A percentile compares a stretch with the other conserved stretches of the same genome.
These are phyloP conservation scores for Dysphania ambrosioides DNA, from an alignment of 148 eudicot species.

Conservation along the genomic window DNA sequence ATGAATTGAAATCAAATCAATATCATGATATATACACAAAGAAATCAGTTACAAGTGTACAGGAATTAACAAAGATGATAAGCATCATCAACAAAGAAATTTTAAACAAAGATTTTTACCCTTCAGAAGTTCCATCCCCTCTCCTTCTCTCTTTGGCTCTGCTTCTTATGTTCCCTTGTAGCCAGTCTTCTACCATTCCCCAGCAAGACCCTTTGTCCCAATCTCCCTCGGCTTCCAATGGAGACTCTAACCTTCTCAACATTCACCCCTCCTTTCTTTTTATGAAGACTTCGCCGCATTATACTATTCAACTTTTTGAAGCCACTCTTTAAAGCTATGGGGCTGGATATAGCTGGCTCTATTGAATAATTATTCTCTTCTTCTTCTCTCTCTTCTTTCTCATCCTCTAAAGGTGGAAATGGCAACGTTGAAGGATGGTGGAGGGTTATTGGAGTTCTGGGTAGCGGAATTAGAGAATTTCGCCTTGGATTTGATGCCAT, in stretches of 20 bases:
- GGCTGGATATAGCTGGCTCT: constrained; percentile 47
- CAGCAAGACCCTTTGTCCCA: constrained; percentile 50
- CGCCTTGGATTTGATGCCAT: constrained; percentile 50
- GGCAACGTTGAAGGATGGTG: constrained; percentile 36
- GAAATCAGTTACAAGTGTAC: constrained; percentile 20
- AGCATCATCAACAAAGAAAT: constrained; percentile 29
- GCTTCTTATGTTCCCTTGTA: constrained; percentile 44
- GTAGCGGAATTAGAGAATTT: constrained; percentile 72
- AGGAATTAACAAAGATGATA: constrained; percentile 18
- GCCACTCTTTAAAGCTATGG: constrained; percentile 44
- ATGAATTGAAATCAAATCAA: background rate
- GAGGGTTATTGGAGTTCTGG: constrained; percentile 31
- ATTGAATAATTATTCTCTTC: constrained; percentile 28
- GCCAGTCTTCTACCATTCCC: constrained; percentile 43
- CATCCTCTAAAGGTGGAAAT: constrained; percentile 40
- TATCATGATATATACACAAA: constrained; percentile 10
- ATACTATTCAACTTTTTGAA: constrained; percentile 48
- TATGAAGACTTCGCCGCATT: constrained; percentile 67
- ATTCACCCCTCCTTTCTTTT: constrained; percentile 62
- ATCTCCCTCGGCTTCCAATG: constrained; percentile 62
- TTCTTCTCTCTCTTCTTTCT: constrained; percentile 34
- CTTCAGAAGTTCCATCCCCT: constrained; percentile 86
- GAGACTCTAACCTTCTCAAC: constrained; percentile 86
- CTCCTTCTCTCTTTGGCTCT: constrained; percentile 62
- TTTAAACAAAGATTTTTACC: constrained; percentile 13